Percentiles rank a stretch among this genome's conserved stretches.
phyloP scores from a whole-genome alignment of 441 rosid species.

The Gossypium schwendimanii region DNA sequence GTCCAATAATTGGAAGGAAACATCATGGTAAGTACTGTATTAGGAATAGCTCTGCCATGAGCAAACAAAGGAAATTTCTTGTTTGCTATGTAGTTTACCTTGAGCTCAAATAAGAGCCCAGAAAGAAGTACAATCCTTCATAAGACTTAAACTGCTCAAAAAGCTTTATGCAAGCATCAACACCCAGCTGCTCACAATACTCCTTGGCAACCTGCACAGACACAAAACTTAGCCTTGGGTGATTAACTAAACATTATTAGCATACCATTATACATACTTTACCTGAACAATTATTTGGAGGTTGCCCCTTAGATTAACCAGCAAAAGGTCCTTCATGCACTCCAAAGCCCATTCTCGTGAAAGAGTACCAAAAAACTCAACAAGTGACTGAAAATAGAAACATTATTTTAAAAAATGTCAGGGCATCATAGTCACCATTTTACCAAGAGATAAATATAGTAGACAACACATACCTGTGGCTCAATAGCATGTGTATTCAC shows the following conservation, averaged over 20 bases:
- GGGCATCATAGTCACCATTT: background rate
- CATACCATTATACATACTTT: conserved; percentile 18
- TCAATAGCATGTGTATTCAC: conserved; percentile 90
- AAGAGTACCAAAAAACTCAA: conserved; percentile 92
- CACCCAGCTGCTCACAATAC: conserved; percentile 93
- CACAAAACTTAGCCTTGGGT: conserved; percentile 16
- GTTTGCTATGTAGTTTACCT: conserved; percentile 42
- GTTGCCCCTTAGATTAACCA: conserved; percentile 85
- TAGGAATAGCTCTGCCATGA: background rate
- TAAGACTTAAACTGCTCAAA: conserved; percentile 98
- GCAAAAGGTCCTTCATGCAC: conserved; percentile 94
- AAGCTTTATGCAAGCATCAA: conserved; percentile 83
- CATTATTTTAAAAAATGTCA: background rate
- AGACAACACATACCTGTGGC: conserved; percentile 56
- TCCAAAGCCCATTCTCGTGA: conserved; percentile 98
- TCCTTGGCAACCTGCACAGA: conserved; percentile 79
- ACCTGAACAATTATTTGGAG: conserved; percentile 99
- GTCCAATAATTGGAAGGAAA: conserved; percentile 8
- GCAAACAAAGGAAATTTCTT: conserved; percentile 10
- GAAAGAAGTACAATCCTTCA: conserved; percentile 91
- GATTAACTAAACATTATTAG: conserved; percentile 8
- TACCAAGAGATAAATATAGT: conserved; percentile 11
- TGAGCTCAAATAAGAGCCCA: conserved; percentile 92
- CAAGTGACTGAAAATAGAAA: conserved; percentile 61
- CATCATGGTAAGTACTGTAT: background rate